These are phyloP conservation scores for Verticillium klebahnii DNA, from an alignment of 2,329 filamentous ascomycete genomes.

Conservation along the genomic window DNA sequence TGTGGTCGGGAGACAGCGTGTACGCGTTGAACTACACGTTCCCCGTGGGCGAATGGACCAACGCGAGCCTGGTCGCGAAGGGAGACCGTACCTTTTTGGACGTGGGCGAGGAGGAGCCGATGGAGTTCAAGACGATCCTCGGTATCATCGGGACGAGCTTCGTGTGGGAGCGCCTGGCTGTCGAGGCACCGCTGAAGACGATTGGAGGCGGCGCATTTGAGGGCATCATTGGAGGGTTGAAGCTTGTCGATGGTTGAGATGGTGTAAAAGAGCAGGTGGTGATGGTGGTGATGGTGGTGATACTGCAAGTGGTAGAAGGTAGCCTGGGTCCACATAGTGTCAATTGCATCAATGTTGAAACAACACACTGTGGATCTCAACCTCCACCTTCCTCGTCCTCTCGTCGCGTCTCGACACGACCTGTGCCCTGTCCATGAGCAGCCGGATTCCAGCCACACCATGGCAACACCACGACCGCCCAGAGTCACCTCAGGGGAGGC, in stretches of 20 bases:
- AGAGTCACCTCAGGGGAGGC: not conserved
- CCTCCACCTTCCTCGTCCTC: not conserved
- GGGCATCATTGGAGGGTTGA: slow-evolving; percentile 10
- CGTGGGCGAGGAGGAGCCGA: slow-evolving; percentile 7
- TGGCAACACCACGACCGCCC: not conserved
- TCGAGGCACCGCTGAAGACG: slow-evolving; percentile 8
- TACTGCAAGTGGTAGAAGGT: too few species aligned
- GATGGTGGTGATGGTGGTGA: too few species aligned
- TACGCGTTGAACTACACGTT: slow-evolving; percentile 13
- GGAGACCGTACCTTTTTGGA: slow-evolving; percentile 9
- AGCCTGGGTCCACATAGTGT: not conserved
- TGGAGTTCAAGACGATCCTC: slow-evolving; percentile 7
- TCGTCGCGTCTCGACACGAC: not conserved
- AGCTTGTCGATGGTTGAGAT: slow-evolving; percentile 6
- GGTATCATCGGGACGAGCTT: not conserved
- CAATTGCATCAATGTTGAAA: not conserved
- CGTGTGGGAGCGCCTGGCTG: slow-evolving; percentile 4
- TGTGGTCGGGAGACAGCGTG: slow-evolving; percentile 9
- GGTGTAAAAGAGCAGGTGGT: not conserved
- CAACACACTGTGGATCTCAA: not conserved
- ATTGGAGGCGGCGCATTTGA: slow-evolving; percentile 8
- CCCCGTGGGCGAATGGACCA: slow-evolving; percentile 11
- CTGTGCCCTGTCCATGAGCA: not conserved
- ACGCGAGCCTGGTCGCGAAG: slow-evolving; percentile 8
- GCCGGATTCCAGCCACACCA: not conserved